A percentile compares a stretch with the other conserved stretches of the same genome.
phyloP scores from a whole-genome alignment of 176 grass and related monocot species.

The Ensete glaucum region DNA sequence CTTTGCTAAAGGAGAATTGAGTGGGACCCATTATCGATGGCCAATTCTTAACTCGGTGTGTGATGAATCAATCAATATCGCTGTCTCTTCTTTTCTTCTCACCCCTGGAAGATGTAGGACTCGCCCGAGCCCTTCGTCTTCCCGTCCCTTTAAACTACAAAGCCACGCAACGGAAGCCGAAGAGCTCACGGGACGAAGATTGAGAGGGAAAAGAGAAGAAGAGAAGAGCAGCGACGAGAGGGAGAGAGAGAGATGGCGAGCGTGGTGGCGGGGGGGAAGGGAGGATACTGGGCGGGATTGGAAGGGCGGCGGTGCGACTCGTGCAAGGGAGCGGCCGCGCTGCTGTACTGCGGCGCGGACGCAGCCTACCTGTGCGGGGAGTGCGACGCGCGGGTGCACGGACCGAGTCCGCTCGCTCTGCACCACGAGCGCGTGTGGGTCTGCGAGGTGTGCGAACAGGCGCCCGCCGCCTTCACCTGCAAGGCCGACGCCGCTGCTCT shows the following conservation, averaged over 20 bases:
- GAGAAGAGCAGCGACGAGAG: neutral
- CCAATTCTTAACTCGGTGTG: no score
- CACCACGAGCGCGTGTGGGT: slow-evolving; percentile 44
- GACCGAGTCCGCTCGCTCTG: neutral
- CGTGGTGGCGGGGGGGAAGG: neutral
- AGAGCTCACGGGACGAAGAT: no score
- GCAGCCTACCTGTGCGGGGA: slow-evolving; percentile 7
- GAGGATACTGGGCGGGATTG: neutral
- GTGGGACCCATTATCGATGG: no score
- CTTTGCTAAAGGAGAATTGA: neutral
- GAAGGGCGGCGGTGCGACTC: slow-evolving; percentile 8
- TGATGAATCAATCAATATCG: no score
- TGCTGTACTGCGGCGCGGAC: slow-evolving; percentile 2
- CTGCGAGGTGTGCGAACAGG: slow-evolving; percentile 5
- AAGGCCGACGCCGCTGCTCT: neutral
- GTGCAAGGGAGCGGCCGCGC: slow-evolving; percentile 1
- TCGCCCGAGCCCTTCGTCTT: no score
- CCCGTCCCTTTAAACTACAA: no score
- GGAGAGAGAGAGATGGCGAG: neutral
- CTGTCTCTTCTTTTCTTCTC: no score
- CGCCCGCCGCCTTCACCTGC: slow-evolving; percentile 2
- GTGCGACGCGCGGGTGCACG: slow-evolving; percentile 5
- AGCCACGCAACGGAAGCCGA: neutral
- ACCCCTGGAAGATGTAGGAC: no score
- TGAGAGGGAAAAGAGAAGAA: neutral